These are phyloP conservation scores for Blastobotrys aristatus DNA, from an alignment of 1,139 yeast genomes.

Conservation along the genomic window DNA sequence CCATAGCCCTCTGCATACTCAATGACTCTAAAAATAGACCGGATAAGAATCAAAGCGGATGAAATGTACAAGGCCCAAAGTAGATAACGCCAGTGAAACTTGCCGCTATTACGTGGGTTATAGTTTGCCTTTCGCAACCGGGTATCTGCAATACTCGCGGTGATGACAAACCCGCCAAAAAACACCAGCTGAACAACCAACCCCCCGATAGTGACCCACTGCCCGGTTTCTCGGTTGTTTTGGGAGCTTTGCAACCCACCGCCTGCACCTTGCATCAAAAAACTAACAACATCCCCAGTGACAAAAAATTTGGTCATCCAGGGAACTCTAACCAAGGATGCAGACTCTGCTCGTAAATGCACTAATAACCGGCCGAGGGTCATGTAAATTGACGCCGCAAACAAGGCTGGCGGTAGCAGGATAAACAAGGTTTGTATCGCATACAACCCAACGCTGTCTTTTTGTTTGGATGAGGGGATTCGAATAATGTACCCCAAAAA, in stretches of 20 bases:
- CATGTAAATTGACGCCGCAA: conserved; percentile 46
- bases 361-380: conserved; percentile 38
- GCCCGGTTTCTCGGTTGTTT: conserved; percentile 24
- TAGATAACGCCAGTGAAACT: conserved; percentile 20
- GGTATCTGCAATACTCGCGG: conserved; percentile 16
- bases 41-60: conserved; percentile 37
- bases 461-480: conserved; percentile 24
- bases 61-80: conserved; percentile 27
- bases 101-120: conserved; percentile 9
- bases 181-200: conserved; percentile 37
- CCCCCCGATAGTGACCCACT: conserved; percentile 25
- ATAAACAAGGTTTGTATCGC: conserved; percentile 37
- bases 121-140: conserved; percentile 14
- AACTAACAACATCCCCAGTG: conserved; percentile 41
- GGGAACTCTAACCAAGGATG: conserved; percentile 34
- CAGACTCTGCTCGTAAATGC: conserved; percentile 29
- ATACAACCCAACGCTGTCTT: conserved; percentile 30
- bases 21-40: conserved; percentile 40
- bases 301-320: conserved; percentile 42
- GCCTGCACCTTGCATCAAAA: conserved; percentile 42
- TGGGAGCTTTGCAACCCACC: conserved; percentile 40
- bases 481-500: conserved; percentile 39
- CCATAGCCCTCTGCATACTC: conserved; percentile 40
- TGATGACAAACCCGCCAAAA: conserved; percentile 34
- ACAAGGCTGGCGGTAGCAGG: conserved; percentile 42